These are phyloP conservation scores for Rhodotorula paludigena DNA, from an alignment of 768 basidiomycete species.

Conservation along the genomic window DNA sequence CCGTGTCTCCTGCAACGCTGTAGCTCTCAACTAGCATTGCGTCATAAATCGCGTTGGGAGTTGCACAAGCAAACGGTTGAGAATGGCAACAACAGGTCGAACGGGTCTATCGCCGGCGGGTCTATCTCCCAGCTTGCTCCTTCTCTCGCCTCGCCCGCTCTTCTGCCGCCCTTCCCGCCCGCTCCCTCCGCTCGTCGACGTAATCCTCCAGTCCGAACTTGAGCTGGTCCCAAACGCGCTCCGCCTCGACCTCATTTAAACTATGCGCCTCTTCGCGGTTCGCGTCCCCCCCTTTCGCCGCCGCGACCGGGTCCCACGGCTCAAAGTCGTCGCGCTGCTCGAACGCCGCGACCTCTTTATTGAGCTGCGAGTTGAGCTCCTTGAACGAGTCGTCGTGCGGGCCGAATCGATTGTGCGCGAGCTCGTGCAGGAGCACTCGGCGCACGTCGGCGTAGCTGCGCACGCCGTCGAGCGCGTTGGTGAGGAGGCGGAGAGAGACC, in stretches of 20 bases:
- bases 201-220: constrained; percentile 26
- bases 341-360: constrained; percentile 35
- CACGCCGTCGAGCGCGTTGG: constrained; percentile 34
- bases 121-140: neutral
- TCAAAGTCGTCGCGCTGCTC: constrained; percentile 23
- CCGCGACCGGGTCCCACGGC: constrained; percentile 36
- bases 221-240: constrained; percentile 20
- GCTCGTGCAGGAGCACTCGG: constrained; percentile 38
- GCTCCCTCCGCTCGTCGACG: constrained; percentile 29
- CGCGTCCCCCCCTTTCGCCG: no score
- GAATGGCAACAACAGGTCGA: constrained; percentile 2
- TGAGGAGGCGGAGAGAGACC: constrained; percentile 36
- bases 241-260: constrained; percentile 19
- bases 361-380: constrained; percentile 39
- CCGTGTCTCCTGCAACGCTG: no score
- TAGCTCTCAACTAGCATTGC: no score
- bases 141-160: constrained; percentile 9
- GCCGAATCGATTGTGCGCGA: constrained; percentile 35
- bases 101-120: no score
- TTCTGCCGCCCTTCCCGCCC: constrained; percentile 31
- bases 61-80: no score
- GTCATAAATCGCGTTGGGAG: no score
- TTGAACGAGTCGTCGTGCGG: constrained; percentile 36
- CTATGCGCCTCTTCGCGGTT: neutral
- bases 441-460: constrained; percentile 36